Evolutionary conservation across 208 protist genomes (phyloP).

Genomic region (Leptomonas pyrrhocoris): DNA sequence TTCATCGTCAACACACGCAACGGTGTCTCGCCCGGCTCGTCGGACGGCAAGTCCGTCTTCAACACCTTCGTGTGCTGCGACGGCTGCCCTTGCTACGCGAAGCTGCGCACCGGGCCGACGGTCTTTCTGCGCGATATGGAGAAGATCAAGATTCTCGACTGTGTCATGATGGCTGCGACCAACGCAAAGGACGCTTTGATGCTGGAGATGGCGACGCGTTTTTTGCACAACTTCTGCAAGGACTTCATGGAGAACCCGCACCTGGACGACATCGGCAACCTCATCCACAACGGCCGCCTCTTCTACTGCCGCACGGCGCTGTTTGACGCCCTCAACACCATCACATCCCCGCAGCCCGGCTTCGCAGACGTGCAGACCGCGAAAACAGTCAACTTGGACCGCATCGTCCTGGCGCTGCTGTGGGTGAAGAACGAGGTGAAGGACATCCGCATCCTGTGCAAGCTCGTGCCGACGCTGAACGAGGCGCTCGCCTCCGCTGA

Average conservation of each 20-base stretch:
- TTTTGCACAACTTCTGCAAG: constrained; percentile 45
- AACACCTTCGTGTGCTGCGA: constrained; percentile 79
- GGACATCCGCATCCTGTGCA: constrained; percentile 47
- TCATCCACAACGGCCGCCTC: constrained; percentile 75
- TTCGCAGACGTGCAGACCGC: constrained; percentile 29
- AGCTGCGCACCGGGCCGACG: constrained; percentile 56
- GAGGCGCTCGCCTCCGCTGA: constrained; percentile 47
- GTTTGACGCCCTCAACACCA: constrained; percentile 54
- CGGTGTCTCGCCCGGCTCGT: constrained; percentile 29
- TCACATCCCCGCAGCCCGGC: constrained; percentile 32
- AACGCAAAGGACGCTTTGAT: constrained; percentile 56
- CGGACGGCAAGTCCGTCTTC: constrained; percentile 39
- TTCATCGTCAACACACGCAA: constrained; percentile 58
- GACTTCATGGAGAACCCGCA: constrained; percentile 63
- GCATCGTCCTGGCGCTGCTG: constrained; percentile 49
- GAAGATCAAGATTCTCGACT: constrained; percentile 82
- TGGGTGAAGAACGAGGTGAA: constrained; percentile 67
- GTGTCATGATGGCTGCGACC: constrained; percentile 70
- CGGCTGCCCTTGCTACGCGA: constrained; percentile 64
- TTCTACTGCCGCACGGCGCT: constrained; percentile 66
- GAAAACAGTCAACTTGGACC: constrained; percentile 40
- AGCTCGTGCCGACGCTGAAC: constrained; percentile 52
- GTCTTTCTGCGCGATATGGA: constrained; percentile 77
- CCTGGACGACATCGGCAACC: constrained; percentile 51
- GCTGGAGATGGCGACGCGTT: constrained; percentile 47